phyloP scores from a whole-genome alignment of 116 monocot species.

The Zostera marina region DNA sequence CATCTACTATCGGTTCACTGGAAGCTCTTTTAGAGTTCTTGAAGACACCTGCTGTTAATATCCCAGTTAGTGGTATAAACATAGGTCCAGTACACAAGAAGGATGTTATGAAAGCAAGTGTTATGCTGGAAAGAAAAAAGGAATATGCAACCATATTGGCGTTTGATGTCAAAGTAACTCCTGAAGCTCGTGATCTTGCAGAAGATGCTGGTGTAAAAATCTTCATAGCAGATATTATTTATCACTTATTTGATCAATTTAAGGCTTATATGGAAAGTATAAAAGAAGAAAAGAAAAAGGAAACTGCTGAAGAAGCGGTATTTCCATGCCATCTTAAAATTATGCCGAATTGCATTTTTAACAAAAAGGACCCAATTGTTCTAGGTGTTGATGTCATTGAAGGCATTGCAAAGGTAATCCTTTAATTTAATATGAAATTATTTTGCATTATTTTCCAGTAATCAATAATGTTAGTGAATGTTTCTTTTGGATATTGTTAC shows the following conservation, averaged over 20 bases:
- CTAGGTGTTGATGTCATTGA: slow-evolving; percentile 88
- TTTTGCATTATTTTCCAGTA: not conserved
- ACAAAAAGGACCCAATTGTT: slow-evolving; percentile 97
- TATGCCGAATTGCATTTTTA: slow-evolving; percentile 89
- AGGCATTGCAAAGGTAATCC: slow-evolving; percentile 66
- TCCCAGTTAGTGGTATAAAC: slow-evolving; percentile 73
- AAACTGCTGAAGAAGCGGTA: slow-evolving; percentile 89
- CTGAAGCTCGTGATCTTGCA: slow-evolving; percentile 60
- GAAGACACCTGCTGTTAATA: slow-evolving; percentile 74
- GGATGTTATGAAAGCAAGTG: slow-evolving; percentile 97
- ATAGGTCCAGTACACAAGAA: slow-evolving; percentile 98
- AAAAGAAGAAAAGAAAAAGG: slow-evolving; percentile 91
- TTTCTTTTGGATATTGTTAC: not conserved
- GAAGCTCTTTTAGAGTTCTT: slow-evolving; percentile 93
- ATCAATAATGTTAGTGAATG: too few relatives aligned
- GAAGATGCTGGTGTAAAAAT: slow-evolving; percentile 70
- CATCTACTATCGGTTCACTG: slow-evolving; percentile 90
- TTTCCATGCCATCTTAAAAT: slow-evolving; percentile 93
- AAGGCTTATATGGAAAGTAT: slow-evolving; percentile 88
- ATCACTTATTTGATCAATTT: slow-evolving; percentile 93
- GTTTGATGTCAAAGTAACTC: slow-evolving; percentile 84
- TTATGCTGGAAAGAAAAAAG: slow-evolving; percentile 81
- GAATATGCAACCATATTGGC: slow-evolving; percentile 90
- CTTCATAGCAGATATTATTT: slow-evolving; percentile 94
- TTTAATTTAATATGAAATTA: not conserved